Evolutionary conservation across 495 filamentous ascomycete species (phyloP).

Genomic region (Xylaria castorea): DNA sequence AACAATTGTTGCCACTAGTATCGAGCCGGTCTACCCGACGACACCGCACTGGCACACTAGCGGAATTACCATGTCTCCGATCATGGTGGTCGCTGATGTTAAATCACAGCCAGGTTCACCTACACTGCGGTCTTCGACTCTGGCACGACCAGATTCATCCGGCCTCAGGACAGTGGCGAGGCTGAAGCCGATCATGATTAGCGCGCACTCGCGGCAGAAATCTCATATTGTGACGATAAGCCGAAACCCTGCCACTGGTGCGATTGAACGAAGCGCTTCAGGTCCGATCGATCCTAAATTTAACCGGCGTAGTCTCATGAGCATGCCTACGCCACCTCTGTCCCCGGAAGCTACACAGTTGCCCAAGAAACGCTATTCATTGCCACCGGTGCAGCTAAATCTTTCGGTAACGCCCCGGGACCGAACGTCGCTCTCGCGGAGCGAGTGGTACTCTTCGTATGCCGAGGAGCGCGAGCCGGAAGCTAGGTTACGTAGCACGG

Average conservation of each 20-base stretch:
- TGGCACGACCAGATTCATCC: slow-evolving; percentile 14
- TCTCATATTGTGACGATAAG: slow-evolving; percentile 30
- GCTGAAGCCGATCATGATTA: slow-evolving; percentile 29
- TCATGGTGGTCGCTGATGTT: slow-evolving; percentile 36
- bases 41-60: slow-evolving; percentile 21
- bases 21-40: slow-evolving; percentile 17
- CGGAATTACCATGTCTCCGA: slow-evolving; percentile 29
- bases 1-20: slow-evolving; percentile 18
- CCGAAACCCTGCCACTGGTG: slow-evolving; percentile 31
- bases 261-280: slow-evolving; percentile 29
- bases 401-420: slow-evolving; percentile 15
- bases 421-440: slow-evolving; percentile 1
- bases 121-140: slow-evolving; percentile 8
- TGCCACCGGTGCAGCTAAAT: slow-evolving; percentile 24
- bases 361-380: slow-evolving; percentile 25
- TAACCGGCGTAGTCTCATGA: slow-evolving; percentile 35
- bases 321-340: slow-evolving; percentile 32
- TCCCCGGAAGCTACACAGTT: slow-evolving; percentile 22
- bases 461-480: neutral
- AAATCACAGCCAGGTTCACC: slow-evolving; percentile 27
- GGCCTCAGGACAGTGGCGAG: slow-evolving; percentile 18
- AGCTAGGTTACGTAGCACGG: neutral
- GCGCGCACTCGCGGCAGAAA: slow-evolving; percentile 30
- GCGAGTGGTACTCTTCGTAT: slow-evolving; percentile 7
- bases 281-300: slow-evolving; percentile 10